A percentile compares a stretch with the other conserved stretches of the same genome.
These are phyloP conservation scores for Apiospora sp. DNA, from an alignment of 2,329 filamentous ascomycete genomes.

Conservation along the genomic window DNA sequence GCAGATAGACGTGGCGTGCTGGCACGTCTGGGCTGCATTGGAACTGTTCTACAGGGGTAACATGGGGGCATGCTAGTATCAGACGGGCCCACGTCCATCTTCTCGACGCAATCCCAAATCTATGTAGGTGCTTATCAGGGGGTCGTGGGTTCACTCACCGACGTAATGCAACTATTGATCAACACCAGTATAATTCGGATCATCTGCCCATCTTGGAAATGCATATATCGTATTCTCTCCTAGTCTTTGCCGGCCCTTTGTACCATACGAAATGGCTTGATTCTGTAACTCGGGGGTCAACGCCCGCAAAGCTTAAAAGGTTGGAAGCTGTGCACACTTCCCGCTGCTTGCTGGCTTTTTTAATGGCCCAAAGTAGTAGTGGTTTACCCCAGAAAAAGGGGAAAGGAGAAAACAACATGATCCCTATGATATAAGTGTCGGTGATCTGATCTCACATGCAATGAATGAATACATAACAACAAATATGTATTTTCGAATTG, in stretches of 20 bases:
- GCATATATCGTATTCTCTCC: neutral
- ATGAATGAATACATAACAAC: too few species aligned
- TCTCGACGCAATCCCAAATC: neutral
- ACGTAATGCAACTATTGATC: constrained; percentile 1
- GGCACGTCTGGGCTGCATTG: constrained; percentile 5
- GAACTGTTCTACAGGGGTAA: neutral
- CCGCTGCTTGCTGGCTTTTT: neutral
- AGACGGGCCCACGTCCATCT: neutral
- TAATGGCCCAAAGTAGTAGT: neutral
- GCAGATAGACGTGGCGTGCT: neutral
- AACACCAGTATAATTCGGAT: neutral
- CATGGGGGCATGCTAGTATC: neutral
- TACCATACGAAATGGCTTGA: neutral
- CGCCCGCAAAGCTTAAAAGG: constrained; percentile 1
- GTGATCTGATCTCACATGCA: neutral
- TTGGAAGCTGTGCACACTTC: neutral
- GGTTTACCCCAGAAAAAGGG: neutral
- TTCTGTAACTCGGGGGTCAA: neutral
- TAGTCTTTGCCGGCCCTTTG: neutral
- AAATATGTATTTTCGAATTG: neutral
- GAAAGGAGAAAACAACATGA: neutral
- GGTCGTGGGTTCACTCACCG: neutral
- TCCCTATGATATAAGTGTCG: neutral
- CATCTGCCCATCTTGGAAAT: neutral
- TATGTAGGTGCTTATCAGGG: neutral